Evolutionary conservation across 768 basidiomycete species (phyloP), one percentile per base, ranked within the genome.

Genomic region (Floccularia luteovirens): DNA sequence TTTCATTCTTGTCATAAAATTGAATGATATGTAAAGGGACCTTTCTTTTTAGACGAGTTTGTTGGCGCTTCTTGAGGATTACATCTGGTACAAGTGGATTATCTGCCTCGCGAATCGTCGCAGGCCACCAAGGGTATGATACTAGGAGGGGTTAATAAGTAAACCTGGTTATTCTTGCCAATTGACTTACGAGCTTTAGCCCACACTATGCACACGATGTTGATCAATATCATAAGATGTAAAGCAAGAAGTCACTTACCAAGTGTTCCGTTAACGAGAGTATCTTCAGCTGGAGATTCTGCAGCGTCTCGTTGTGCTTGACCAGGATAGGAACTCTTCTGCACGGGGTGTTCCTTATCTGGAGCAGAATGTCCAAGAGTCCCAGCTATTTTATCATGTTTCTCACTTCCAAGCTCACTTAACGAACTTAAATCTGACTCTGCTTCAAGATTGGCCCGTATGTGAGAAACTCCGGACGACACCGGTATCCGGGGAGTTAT

Each of bases 81-180:
- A 65, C 63, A 17, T 38, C 31, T 24, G 84, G 84, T n/a, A 90
- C 70, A 0, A 55, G 56, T 1, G 64, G 57, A 34, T 82, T 75
- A 28, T 79, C 75, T 6, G 74, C 70, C 19, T 80, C 77, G 38
- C 71, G 81, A 12, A 92, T 72, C 6, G 86, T 77, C 6, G 82
- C 91, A 28, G 91, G 88, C 81, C 85, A 94, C 80, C 81, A 93
- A 1, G 91, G 91, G 50, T 69, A 92, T 0, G 79, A 73, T 24
- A 65, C 88, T 89, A n/a, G n/a, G 43, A 20, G 36, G n/a, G 36
- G 23, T 7, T 6, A 20, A 24, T 23, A 22, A 22, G 22, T 5
- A 27, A 19, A 59, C 77, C 44, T 48, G n/a, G n/a, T n/a, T n/a
- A n/a, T n/a, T n/a, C n/a, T n/a, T n/a, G n/a, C n/a, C n/a, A n/a